Conservation (phyloP, 257 asterid genomes). For the Lycium barbarum region DNA sequence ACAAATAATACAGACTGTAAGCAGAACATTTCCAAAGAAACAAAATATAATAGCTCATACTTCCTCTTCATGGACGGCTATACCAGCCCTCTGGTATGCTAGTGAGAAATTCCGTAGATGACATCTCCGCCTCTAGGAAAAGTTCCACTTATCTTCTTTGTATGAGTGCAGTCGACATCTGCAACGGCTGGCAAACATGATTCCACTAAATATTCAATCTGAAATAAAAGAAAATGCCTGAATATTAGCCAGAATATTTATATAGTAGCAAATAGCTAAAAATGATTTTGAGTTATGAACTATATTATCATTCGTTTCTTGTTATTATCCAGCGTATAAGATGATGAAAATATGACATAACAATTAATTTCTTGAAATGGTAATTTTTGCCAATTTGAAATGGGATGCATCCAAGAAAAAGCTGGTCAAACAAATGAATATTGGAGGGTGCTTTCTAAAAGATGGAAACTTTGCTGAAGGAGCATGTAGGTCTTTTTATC, state of each 20-base stretch:
- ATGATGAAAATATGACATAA: neutral
- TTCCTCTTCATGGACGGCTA: slow-evolving; percentile 73
- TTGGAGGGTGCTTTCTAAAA: neutral
- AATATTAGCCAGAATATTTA: neutral
- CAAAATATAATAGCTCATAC: neutral
- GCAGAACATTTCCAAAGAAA: neutral
- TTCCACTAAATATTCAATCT: slow-evolving; percentile 67
- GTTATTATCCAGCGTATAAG: neutral
- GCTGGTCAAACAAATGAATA: neutral
- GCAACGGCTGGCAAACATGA: slow-evolving; percentile 47
- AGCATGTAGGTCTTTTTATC: neutral
- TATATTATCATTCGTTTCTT: neutral
- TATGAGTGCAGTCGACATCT: slow-evolving; percentile 47
- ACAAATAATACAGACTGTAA: neutral
- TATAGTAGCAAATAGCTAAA: neutral
- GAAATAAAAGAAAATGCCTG: slow-evolving; percentile 33
- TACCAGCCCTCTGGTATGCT: slow-evolving; percentile 67
- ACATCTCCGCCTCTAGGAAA: slow-evolving; percentile 67
- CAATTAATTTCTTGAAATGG: neutral
- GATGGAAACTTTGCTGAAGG: neutral
- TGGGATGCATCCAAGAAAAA: neutral
- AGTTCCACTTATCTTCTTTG: slow-evolving; percentile 40
- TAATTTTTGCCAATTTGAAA: neutral
- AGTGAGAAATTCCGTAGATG: slow-evolving; percentile 77
- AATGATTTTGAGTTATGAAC: neutral